Evolutionary conservation across 331 rosid genomes (phyloP).

Genomic region (Prunus yedoensis): DNA sequence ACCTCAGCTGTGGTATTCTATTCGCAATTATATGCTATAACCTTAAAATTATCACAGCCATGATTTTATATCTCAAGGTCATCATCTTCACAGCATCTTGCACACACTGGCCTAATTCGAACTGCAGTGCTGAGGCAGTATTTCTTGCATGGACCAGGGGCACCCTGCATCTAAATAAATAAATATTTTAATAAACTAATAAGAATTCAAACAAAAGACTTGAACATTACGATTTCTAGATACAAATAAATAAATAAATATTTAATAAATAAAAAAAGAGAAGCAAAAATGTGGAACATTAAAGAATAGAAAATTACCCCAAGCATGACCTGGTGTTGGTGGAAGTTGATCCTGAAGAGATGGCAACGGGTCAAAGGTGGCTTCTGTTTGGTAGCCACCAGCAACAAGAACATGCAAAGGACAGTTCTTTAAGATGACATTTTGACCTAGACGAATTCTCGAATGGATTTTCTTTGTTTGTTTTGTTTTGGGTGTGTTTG

Average conservation of each 20-base stretch:
- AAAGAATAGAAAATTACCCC: not conserved
- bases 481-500: not conserved
- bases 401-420: constrained; percentile 9
- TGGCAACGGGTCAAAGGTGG: not conserved
- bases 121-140: constrained; percentile 1
- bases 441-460: not conserved
- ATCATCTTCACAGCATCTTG: constrained; percentile 6
- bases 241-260: not conserved
- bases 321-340: not conserved
- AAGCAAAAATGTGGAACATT: not conserved
- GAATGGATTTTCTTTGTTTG: not conserved
- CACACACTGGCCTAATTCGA: not conserved
- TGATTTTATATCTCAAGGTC: not conserved
- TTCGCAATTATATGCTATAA: not conserved
- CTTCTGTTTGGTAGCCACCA: not conserved
- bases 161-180: not conserved
- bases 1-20: not conserved
- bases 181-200: no score
- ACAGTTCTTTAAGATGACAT: constrained; percentile 19
- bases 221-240: not conserved
- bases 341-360: not conserved
- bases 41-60: not conserved
- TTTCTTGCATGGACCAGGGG: constrained; percentile 4
- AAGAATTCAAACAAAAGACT: not conserved
- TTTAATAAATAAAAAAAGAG: no score